Percentiles rank a stretch among this genome's conserved stretches.
Evolutionary conservation across 2,329 filamentous ascomycete genomes (phyloP).

Genomic region (Xylaria polymorpha): DNA sequence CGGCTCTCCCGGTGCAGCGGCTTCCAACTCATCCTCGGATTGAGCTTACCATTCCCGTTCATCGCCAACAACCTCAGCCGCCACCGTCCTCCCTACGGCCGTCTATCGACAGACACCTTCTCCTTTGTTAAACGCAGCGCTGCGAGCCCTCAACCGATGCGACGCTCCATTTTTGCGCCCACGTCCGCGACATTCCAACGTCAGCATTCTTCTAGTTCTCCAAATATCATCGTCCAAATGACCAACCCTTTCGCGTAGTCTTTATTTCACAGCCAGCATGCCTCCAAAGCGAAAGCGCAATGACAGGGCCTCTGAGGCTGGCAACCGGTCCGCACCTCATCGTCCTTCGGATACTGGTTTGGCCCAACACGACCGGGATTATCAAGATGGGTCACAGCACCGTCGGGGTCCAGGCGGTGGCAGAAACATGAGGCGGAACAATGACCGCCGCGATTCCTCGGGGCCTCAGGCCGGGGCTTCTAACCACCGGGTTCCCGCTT

Average conservation of each 20-base stretch:
- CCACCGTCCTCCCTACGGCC: background rate
- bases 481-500: slow-evolving; percentile 46
- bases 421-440: slow-evolving; percentile 58
- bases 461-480: slow-evolving; percentile 51
- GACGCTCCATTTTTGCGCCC: slow-evolving; percentile 30
- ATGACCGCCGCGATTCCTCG: slow-evolving; percentile 65
- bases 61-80: too few species aligned
- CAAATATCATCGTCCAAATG: slow-evolving; percentile 39
- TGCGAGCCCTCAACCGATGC: slow-evolving; percentile 40
- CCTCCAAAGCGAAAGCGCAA: slow-evolving; percentile 70
- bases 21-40: background rate
- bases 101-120: background rate
- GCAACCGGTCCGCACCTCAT: slow-evolving; percentile 69
- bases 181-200: slow-evolving; percentile 35
- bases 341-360: slow-evolving; percentile 67
- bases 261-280: slow-evolving; percentile 55
- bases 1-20: background rate
- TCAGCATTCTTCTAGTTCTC: slow-evolving; percentile 38
- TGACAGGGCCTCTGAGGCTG: slow-evolving; percentile 61
- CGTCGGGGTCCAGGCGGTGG: slow-evolving; percentile 58
- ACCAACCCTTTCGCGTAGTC: slow-evolving; percentile 41
- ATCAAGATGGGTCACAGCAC: slow-evolving; percentile 53
- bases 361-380: slow-evolving; percentile 68
- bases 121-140: slow-evolving; percentile 26
- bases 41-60: background rate